Conservation (phyloP, 2,329 filamentous ascomycete species). For the Xylaria arbuscula region DNA sequence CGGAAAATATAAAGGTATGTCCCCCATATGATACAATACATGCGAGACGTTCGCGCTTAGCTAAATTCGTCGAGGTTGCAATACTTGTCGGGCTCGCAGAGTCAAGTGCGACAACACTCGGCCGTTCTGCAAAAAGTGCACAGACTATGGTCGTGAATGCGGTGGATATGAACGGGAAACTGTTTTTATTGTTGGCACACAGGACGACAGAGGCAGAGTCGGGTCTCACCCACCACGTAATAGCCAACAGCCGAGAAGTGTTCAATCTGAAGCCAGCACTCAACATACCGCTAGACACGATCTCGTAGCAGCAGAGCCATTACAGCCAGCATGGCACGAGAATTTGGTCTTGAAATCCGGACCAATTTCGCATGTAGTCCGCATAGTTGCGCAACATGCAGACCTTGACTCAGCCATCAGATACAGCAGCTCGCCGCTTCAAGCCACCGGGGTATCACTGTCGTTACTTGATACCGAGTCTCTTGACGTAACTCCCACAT, state of each 20-base stretch:
- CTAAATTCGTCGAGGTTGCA: slow-evolving; percentile 56
- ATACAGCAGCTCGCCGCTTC: slow-evolving; percentile 31
- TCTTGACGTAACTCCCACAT: slow-evolving; percentile 53
- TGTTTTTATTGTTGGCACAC: slow-evolving; percentile 72
- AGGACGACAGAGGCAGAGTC: slow-evolving; percentile 64
- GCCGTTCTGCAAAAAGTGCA: slow-evolving; percentile 70
- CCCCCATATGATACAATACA: slow-evolving; percentile 5
- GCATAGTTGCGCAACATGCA: slow-evolving; percentile 60
- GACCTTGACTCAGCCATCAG: slow-evolving; percentile 53
- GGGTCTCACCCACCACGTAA: slow-evolving; percentile 66
- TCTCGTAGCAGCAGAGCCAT: slow-evolving; percentile 54
- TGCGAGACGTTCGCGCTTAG: not conserved
- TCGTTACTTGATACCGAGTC: slow-evolving; percentile 55
- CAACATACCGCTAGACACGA: slow-evolving; percentile 41
- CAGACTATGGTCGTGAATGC: slow-evolving; percentile 66
- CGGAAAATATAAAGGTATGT: slow-evolving; percentile 67
- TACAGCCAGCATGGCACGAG: slow-evolving; percentile 64
- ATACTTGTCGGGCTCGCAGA: slow-evolving; percentile 64
- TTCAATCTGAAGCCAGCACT: slow-evolving; percentile 43
- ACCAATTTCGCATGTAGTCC: slow-evolving; percentile 53
- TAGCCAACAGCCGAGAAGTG: slow-evolving; percentile 54
- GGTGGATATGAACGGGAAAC: slow-evolving; percentile 71
- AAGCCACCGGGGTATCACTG: slow-evolving; percentile 49
- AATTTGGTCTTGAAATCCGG: slow-evolving; percentile 55
- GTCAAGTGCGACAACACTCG: slow-evolving; percentile 68